Conservation (phyloP, 495 filamentous ascomycete species). For the Penicillium samsonianum region DNA sequence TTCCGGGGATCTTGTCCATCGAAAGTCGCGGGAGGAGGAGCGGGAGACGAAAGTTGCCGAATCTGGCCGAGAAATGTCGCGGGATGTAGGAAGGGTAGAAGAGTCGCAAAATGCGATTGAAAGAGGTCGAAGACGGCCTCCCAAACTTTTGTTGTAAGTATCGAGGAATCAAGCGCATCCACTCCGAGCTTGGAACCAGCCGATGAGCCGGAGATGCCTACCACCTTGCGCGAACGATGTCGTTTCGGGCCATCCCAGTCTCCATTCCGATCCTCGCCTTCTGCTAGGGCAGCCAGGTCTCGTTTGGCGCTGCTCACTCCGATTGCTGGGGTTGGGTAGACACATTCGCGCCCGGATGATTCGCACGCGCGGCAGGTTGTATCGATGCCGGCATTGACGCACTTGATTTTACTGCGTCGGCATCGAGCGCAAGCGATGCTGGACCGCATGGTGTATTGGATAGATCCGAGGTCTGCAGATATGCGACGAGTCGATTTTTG, state of each 20-base stretch:
- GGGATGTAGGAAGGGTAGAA: conserved; percentile 80
- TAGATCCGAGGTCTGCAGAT: conserved; percentile 23
- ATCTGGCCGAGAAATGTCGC: conserved; percentile 68
- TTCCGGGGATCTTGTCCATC: conserved; percentile 34
- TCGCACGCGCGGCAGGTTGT: conserved; percentile 78
- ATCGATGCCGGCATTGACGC: conserved; percentile 73
- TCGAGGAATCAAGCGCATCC: conserved; percentile 48
- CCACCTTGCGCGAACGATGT: conserved; percentile 54
- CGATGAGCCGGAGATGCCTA: conserved; percentile 35
- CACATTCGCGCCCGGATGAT: conserved; percentile 72
- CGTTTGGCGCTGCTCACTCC: conserved; percentile 59
- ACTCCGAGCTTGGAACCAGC: conserved; percentile 38
- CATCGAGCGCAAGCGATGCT: conserved; percentile 79
- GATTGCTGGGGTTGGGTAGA: conserved; percentile 66
- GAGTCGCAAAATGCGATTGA: conserved; percentile 77
- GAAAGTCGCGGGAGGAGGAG: conserved; percentile 20
- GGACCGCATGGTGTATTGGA: conserved; percentile 59
- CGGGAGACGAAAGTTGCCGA: conserved; percentile 45
- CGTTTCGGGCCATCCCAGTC: conserved; percentile 62
- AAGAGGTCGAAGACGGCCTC: conserved; percentile 74
- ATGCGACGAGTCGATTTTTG: conserved; percentile 5
- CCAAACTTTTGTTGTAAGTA: conserved; percentile 70
- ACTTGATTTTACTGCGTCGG: conserved; percentile 82
- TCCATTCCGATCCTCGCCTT: conserved; percentile 59
- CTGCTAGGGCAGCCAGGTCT: conserved; percentile 48